These are phyloP conservation scores for Echinosophora koreensis DNA, from an alignment of 306 rosid species.

Conservation along the genomic window DNA sequence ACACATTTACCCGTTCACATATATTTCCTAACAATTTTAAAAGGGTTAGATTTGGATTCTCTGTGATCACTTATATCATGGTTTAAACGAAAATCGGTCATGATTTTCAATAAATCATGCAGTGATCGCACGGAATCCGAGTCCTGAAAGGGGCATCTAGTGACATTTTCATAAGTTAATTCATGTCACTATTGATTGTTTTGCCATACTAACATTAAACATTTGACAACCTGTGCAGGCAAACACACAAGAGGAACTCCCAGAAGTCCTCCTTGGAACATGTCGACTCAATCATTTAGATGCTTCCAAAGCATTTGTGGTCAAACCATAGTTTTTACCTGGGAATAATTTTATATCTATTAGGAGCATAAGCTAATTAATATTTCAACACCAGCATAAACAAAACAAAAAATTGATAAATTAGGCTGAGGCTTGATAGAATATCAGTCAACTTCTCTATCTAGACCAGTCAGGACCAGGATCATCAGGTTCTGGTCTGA, in stretches of 20 bases:
- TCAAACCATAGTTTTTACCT: conserved; percentile 35
- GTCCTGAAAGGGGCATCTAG: not conserved
- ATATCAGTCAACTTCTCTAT: not conserved
- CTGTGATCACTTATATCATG: too few relatives aligned
- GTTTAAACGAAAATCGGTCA: too few relatives aligned
- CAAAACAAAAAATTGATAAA: not conserved
- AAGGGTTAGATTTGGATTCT: not conserved
- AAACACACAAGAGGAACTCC: conserved; percentile 74
- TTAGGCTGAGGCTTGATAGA: not conserved
- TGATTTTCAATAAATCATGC: too few relatives aligned
- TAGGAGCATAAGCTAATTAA: not conserved
- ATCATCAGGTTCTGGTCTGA: not conserved
- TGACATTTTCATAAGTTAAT: not conserved
- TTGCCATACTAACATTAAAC: not conserved
- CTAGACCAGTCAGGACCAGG: not conserved
- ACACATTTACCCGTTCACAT: too few relatives aligned
- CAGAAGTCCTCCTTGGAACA: conserved; percentile 76
- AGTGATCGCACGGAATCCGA: too few relatives aligned
- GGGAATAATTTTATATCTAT: not conserved
- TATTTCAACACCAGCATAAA: not conserved
- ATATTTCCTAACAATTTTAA: not conserved
- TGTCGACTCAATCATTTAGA: conserved; percentile 73
- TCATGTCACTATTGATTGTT: not conserved
- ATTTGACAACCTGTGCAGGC: conserved; percentile 53
- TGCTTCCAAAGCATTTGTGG: conserved; percentile 54